Evolutionary conservation across 805 yeast species (phyloP).

Genomic region (Cyberlindnera sargentensis): DNA sequence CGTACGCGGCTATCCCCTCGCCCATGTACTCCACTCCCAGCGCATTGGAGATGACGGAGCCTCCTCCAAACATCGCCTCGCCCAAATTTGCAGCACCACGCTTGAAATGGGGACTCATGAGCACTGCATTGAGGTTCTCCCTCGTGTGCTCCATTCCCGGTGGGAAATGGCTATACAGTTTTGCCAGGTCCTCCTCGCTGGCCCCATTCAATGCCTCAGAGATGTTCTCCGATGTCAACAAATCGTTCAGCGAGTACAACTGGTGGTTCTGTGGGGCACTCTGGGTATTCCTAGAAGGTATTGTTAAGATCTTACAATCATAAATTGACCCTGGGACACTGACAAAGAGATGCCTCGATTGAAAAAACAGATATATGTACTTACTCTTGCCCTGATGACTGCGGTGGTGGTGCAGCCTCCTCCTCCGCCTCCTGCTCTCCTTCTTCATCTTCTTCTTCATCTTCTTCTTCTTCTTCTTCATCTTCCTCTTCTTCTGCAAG

Average conservation of each 20-base stretch:
- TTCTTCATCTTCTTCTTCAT: conserved; percentile 25
- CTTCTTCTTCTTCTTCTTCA: conserved; percentile 24
- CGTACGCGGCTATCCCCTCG: conserved; percentile 47
- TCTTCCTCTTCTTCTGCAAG: conserved; percentile 35
- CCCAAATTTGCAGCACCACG: conserved; percentile 36
- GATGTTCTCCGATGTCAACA: conserved; percentile 12
- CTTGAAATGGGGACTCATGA: conserved; percentile 43
- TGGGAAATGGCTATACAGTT: conserved; percentile 36
- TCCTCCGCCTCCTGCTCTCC: conserved; percentile 23
- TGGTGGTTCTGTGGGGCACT: neutral
- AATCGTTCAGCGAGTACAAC: conserved; percentile 8
- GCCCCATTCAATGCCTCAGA: conserved; percentile 11
- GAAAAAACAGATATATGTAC: conserved; percentile 3
- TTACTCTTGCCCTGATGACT: conserved; percentile 4
- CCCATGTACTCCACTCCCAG: conserved; percentile 44
- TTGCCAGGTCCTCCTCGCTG: conserved; percentile 28
- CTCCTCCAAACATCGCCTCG: conserved; percentile 41
- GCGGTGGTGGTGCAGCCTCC: neutral
- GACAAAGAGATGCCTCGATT: neutral
- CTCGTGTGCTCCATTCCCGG: conserved; percentile 31
- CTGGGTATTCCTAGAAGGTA: neutral
- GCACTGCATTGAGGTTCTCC: conserved; percentile 33
- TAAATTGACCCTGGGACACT: neutral
- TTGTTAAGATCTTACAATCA: neutral
- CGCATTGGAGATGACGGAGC: conserved; percentile 40